Base-by-base conservation (phyloP, 1,139 yeast genomes). In the Saccharomyces uvarum region DNA sequence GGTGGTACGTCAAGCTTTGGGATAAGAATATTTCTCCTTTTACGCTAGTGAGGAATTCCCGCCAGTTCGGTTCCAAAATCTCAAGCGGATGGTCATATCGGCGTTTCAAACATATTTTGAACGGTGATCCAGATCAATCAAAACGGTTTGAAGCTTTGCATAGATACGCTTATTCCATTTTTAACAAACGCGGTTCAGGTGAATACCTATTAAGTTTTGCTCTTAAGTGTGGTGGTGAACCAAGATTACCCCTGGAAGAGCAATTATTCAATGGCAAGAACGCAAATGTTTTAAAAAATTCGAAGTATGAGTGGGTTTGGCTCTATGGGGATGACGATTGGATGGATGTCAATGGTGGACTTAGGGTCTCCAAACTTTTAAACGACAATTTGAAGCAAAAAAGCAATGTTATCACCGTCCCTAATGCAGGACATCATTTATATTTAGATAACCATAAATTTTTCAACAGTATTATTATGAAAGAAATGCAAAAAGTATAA, bases 61-160 rank as follows among this genome's bases (percentile, higher is more conserved):
- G 87, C 0, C 81, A 84, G 0, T 70, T 83, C 24, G 95, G 95
- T 0, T 83, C 89, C 0, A 78, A 81, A 64, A 70, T 86, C 13
- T 86, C 86, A 0, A 83, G 89, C 59, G 90, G 86, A n/a, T 86
- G 93, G 95, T 78, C 88, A 2, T 77, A 78, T 13, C 72, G 91
- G 58, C 70, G 93, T 53, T 84, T 85, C 67, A 79, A 84, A 26
- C 77, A 79, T 41, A 66, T 82, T 27, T 60, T 75, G 0, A 81
- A 49, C 2, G 21, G 64, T 7, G 63, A 75, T 0, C 53, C 63
- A n/a, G 59, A 60, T 28, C 83, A 78, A 56, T 54, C 64, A 13
- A 59, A 60, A 28, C 83, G 78, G 56, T 73, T 75, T 51, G 67
- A 70, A 26, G 64, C 74, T 11, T 70, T 86, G 56, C 95, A 86